Evolutionary conservation across 305 asterid genomes (phyloP).

Genomic region (Fraxinus sp.): DNA sequence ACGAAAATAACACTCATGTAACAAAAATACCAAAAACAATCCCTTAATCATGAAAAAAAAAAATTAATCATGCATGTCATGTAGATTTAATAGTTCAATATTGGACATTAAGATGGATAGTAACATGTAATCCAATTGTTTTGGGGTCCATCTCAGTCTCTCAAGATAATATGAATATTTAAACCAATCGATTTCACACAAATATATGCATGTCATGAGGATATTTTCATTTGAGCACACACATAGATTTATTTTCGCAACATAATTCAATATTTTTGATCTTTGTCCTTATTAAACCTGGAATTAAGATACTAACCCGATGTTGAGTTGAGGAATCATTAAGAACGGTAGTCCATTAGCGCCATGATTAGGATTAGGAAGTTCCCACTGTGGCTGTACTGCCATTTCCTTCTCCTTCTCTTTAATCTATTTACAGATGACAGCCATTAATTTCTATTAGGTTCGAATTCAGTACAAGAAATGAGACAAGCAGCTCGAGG

Average conservation of each 20-base stretch:
- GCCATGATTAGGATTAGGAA: slow-evolving; percentile 36
- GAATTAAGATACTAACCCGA: slow-evolving; percentile 35
- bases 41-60: background rate
- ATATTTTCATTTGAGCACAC: background rate
- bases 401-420: slow-evolving; percentile 58
- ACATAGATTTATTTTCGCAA: background rate
- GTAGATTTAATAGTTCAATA: background rate
- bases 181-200: background rate
- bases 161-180: background rate
- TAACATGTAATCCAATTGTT: background rate
- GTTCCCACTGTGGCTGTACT: slow-evolving; percentile 52
- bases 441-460: background rate
- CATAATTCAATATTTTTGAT: no score
- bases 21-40: background rate
- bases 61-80: background rate
- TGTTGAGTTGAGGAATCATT: slow-evolving; percentile 44
- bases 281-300: background rate
- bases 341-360: slow-evolving; percentile 38
- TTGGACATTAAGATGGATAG: background rate
- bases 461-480: background rate
- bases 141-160: background rate
- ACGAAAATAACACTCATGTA: background rate
- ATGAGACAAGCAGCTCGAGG: background rate
- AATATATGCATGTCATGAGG: background rate
- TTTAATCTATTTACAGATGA: slow-evolving; percentile 45